Evolutionary conservation across 495 filamentous ascomycete species (phyloP).

Genomic region (Talaromyces thailandensis): DNA sequence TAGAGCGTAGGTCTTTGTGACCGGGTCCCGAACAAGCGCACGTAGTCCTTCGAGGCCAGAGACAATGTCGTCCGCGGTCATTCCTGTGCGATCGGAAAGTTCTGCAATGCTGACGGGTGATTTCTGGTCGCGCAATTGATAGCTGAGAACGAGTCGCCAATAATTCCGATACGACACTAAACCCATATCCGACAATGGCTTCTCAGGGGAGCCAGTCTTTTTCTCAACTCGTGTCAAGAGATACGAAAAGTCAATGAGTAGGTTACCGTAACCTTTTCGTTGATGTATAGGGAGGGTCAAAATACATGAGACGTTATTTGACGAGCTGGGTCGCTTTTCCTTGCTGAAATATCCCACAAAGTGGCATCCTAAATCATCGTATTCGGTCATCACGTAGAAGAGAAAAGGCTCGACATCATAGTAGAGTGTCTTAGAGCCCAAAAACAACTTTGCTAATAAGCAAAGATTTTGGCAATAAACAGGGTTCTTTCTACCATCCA

Average conservation of each 20-base stretch:
- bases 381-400: conserved; percentile 98
- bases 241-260: conserved; percentile 97
- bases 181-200: conserved; percentile 96
- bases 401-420: conserved; percentile 98
- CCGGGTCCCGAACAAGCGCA: conserved; percentile 80
- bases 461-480: conserved; percentile 98
- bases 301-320: conserved; percentile 97
- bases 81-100: conserved; percentile 84
- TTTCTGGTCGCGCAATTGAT: conserved; percentile 60
- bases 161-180: conserved; percentile 95
- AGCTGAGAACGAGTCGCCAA: conserved; percentile 83
- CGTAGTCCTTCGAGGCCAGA: conserved; percentile 84
- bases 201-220: conserved; percentile 94
- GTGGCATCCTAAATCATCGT: conserved; percentile 86
- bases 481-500: conserved; percentile 92
- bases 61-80: conserved; percentile 94
- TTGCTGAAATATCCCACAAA: conserved; percentile 99
- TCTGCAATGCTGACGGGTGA: conserved; percentile 62
- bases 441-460: conserved; percentile 88
- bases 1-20: conserved; percentile 80
- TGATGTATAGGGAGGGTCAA: conserved; percentile 92
- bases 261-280: conserved; percentile 91
- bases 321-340: conserved; percentile 90
- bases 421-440: conserved; percentile 95
- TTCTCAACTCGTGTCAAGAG: conserved; percentile 86